These are phyloP conservation scores for Taxawa tesnikishii DNA, from an alignment of 2,329 filamentous ascomycete species.

Conservation along the genomic window DNA sequence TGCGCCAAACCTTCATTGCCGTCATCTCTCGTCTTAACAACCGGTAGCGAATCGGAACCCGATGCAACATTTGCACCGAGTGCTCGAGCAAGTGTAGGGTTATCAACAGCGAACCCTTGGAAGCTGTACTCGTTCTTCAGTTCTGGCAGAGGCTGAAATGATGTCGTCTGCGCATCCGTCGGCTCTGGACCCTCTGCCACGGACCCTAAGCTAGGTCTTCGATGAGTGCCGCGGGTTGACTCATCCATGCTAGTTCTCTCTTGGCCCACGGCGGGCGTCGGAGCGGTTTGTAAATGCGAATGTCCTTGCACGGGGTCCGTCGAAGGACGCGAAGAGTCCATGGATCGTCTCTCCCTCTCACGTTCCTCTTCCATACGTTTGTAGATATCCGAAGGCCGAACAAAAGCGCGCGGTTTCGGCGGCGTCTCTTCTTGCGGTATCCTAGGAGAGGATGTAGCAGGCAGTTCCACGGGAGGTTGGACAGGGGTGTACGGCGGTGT, in stretches of 20 bases:
- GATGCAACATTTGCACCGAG: constrained; percentile 3
- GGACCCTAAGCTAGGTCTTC: constrained; percentile 8
- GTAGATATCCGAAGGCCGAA: constrained; percentile 68
- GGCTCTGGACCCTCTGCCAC: constrained; percentile 5
- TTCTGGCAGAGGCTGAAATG: background rate
- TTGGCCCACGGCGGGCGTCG: background rate
- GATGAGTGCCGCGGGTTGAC: background rate
- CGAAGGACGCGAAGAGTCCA: constrained; percentile 46
- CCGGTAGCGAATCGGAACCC: constrained; percentile 5
- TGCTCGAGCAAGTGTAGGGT: constrained; percentile 13
- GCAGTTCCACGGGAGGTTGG: constrained; percentile 5
- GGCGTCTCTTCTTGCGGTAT: background rate
- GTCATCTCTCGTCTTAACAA: constrained; percentile 8
- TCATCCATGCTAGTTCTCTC: constrained; percentile 9
- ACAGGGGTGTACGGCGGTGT: constrained; percentile 3
- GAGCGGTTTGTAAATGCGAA: background rate
- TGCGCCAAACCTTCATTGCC: background rate
- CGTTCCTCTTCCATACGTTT: constrained; percentile 57
- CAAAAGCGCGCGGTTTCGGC: constrained; percentile 41
- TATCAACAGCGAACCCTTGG: constrained; percentile 24
- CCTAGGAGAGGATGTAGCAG: constrained; percentile 3
- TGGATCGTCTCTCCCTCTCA: constrained; percentile 41
- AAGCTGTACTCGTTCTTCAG: constrained; percentile 39
- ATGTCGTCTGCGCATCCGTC: constrained; percentile 36
- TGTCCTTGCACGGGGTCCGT: constrained; percentile 32